Evolutionary conservation across 805 yeast genomes (phyloP).

Genomic region (Saccharomycopsis selenospora): DNA sequence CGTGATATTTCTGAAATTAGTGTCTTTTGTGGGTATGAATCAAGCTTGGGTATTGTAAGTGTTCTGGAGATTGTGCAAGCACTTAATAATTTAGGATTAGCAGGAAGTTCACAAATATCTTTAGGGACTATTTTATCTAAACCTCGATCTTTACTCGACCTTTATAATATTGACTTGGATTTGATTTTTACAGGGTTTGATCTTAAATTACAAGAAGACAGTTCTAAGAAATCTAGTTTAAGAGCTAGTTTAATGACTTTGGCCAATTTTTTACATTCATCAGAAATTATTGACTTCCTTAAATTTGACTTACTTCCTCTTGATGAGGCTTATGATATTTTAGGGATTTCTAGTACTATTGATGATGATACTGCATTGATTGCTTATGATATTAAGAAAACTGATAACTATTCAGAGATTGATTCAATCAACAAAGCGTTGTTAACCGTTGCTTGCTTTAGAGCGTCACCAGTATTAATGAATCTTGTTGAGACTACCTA

Average conservation of each 20-base stretch:
- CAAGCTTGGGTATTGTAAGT: constrained; percentile 47
- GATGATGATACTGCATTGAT: constrained; percentile 70
- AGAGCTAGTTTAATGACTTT: constrained; percentile 36
- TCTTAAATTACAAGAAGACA: constrained; percentile 9
- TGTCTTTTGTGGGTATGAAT: constrained; percentile 37
- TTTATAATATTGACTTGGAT: constrained; percentile 23
- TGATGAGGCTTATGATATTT: constrained; percentile 41
- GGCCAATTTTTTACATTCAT: constrained; percentile 34
- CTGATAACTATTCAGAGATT: constrained; percentile 33
- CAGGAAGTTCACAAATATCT: constrained; percentile 23
- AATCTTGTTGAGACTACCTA: constrained; percentile 25
- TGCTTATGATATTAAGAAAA: constrained; percentile 58
- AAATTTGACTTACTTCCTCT: constrained; percentile 43
- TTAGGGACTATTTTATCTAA: background rate
- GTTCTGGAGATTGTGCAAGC: constrained; percentile 39
- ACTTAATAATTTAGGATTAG: constrained; percentile 30
- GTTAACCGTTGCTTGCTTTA: constrained; percentile 26
- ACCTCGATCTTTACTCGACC: background rate
- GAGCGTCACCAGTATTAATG: constrained; percentile 26
- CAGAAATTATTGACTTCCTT: constrained; percentile 30
- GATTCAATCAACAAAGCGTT: constrained; percentile 24
- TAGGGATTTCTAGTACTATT: constrained; percentile 45
- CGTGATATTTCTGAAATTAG: constrained; percentile 26
- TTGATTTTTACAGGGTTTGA: constrained; percentile 30
- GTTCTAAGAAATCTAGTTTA: constrained; percentile 25